Base-by-base conservation (phyloP, 805 yeast genomes). In the Cyberlindnera suaveolens region DNA sequence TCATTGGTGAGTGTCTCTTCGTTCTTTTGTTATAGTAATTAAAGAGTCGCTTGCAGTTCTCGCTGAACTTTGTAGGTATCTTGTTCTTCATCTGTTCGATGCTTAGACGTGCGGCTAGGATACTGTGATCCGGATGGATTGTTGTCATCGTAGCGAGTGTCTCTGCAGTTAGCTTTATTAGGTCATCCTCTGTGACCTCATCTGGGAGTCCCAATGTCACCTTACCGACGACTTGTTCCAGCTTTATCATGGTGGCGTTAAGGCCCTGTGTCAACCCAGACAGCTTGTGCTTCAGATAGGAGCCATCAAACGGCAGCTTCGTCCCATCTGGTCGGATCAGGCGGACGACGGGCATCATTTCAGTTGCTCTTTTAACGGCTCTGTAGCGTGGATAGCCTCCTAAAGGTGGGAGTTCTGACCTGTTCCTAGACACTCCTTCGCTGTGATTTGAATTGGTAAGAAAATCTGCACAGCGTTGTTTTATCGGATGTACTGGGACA, bases 131-230 rank as follows among this genome's bases (percentile, higher is more conserved):
- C 10, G 98, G 98, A 66, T 93, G 99, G 49, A 86, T 78, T 10
- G 98, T 91, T 47, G 98, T 88, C 96, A 93, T 86, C 62, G 84
- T 85, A 32, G 98, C 98, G 44, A 96, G 93, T 29, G 97, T 91
- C 69, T 93, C 99, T 33, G 98, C 96, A 14, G 50, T 45, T 35
- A 49, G 31, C 40, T 49, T 44, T 38, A 44, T 47, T 26, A 49
- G 33, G 39, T 49, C 47, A 15, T 20, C 39, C 19, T n/a, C n/a
- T 2, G 39, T 35, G 29, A 40, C n/a, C 27, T 17, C 31, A 6
- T 34, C 32, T 18, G 42, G 42, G 11, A 40, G 34, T 14, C 46
- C 34, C 3, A n/a, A 5, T 16, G 40, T 27, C 5, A 48, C 43
- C 27, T 45, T 45, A n/a, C 34, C 13, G 5, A 37, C 34, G 10